A percentile compares a stretch with the other conserved stretches of the same genome.
phyloP scores from a whole-genome alignment of 768 basidiomycete species.

The Pleurotus sapidus region DNA sequence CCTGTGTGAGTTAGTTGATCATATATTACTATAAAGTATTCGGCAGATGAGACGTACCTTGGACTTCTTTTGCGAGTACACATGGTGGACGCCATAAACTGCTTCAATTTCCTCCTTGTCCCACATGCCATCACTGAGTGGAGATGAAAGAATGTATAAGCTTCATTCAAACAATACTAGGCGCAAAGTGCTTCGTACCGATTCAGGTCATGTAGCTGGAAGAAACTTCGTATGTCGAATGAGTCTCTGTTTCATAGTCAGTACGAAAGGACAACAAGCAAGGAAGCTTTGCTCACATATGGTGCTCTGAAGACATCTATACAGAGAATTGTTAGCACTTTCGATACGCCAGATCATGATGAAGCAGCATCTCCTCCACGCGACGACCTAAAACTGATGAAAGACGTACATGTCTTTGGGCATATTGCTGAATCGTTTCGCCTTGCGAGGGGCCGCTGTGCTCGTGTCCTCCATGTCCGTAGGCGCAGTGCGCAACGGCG shows the following conservation, averaged over 20 bases:
- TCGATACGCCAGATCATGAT: constrained; percentile 5
- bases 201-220: constrained; percentile 93
- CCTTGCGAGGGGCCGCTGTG: constrained; percentile 44
- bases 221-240: constrained; percentile 87
- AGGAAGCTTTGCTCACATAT: constrained; percentile 51
- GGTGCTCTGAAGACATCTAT: constrained; percentile 88
- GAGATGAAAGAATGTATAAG: not conserved
- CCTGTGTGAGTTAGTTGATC: constrained; percentile 33
- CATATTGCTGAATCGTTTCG: constrained; percentile 80
- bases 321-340: constrained; percentile 15
- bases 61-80: constrained; percentile 81
- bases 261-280: not conserved
- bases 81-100: constrained; percentile 93
- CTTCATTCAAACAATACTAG: not conserved
- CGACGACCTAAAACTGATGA: constrained; percentile 7
- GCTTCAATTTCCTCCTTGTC: constrained; percentile 89
- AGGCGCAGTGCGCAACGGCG: constrained; percentile 27
- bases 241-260: constrained; percentile 53
- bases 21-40: not conserved
- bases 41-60: constrained; percentile 38
- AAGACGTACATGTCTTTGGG: constrained; percentile 81
- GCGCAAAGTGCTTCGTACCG: constrained; percentile 37
- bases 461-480: constrained; percentile 63
- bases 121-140: constrained; percentile 72
- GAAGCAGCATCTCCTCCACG: not conserved